phyloP scores from a whole-genome alignment of 2,329 filamentous ascomycete genomes.

The Cladosporium halotolerans region DNA sequence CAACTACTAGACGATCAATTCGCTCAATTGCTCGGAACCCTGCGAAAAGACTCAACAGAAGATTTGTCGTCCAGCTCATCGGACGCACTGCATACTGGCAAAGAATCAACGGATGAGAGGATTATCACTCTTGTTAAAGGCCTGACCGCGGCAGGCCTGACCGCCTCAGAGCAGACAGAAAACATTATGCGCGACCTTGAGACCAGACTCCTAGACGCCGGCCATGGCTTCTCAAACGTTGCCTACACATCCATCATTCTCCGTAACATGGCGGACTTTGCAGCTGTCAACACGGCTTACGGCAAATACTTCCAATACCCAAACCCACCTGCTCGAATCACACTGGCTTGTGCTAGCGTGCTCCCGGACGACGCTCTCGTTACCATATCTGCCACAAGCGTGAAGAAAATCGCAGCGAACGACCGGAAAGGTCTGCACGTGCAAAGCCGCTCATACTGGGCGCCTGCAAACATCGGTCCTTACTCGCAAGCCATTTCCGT shows the following conservation, averaged over 20 bases:
- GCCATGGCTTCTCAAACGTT: conserved; percentile 25
- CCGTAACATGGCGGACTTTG: conserved; percentile 73
- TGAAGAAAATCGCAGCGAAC: conserved; percentile 21
- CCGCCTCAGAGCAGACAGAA: conserved; percentile 35
- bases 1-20: conserved; percentile 62
- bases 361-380: conserved; percentile 58
- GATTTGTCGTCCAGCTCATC: neutral
- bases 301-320: conserved; percentile 65
- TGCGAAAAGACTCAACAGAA: too few species aligned
- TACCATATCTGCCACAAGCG: conserved; percentile 51
- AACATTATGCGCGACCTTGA: conserved; percentile 35
- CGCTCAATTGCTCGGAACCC: neutral
- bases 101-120: neutral
- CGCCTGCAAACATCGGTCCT: conserved; percentile 92
- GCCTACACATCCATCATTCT: conserved; percentile 59
- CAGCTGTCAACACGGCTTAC: conserved; percentile 68
- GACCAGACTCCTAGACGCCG: conserved; percentile 22
- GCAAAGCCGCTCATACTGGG: conserved; percentile 93
- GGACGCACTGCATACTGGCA: neutral
- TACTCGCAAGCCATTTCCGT: conserved; percentile 82
- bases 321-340: conserved; percentile 80
- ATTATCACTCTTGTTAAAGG: conserved; percentile 26
- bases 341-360: conserved; percentile 65
- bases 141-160: conserved; percentile 30
- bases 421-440: conserved; percentile 64